Percentiles rank a stretch among this genome's conserved stretches.
phyloP scores from a whole-genome alignment of 768 basidiomycete species.

The Roridomyces roridus region DNA sequence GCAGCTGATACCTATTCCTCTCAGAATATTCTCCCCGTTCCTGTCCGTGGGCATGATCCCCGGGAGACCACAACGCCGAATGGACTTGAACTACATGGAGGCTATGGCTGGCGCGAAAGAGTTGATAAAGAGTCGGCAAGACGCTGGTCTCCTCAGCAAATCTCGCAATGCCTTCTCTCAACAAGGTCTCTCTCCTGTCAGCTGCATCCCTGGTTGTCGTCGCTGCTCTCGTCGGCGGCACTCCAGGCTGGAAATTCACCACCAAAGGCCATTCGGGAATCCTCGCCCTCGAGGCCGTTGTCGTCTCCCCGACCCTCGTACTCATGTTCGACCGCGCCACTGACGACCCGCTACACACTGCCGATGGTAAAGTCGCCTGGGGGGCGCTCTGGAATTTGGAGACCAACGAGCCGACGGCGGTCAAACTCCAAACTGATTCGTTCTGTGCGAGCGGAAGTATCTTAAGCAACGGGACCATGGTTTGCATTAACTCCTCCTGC shows the following conservation, averaged over 20 bases:
- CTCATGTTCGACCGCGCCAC: conserved; percentile 62
- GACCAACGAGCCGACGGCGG: conserved; percentile 52
- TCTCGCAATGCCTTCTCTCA: too few relatives aligned
- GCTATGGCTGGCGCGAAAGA: too few relatives aligned
- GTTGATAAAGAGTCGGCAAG: too few relatives aligned
- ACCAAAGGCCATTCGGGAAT: conserved; percentile 15
- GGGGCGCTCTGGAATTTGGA: conserved; percentile 56
- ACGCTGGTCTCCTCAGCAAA: too few relatives aligned
- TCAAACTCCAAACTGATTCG: conserved; percentile 63
- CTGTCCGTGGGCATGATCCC: too few relatives aligned
- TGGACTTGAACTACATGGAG: too few relatives aligned
- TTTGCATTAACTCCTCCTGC: conserved; percentile 30
- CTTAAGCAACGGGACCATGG: conserved; percentile 66
- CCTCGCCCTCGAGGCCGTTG: conserved; percentile 26
- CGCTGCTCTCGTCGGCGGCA: conserved; percentile 3
- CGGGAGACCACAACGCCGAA: too few relatives aligned
- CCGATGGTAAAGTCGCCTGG: conserved; percentile 55
- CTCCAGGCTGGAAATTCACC: conserved; percentile 15
- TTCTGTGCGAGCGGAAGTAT: conserved; percentile 63
- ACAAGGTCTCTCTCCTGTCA: too few relatives aligned
- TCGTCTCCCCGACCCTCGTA: conserved; percentile 29
- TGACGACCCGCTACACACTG: conserved; percentile 50
- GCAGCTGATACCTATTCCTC: too few relatives aligned
- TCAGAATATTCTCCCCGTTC: too few relatives aligned
- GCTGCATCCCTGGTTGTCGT: too few relatives aligned